Base-by-base conservation (phyloP, 2,329 filamentous ascomycete species). In the Orbilia brochopaga region DNA sequence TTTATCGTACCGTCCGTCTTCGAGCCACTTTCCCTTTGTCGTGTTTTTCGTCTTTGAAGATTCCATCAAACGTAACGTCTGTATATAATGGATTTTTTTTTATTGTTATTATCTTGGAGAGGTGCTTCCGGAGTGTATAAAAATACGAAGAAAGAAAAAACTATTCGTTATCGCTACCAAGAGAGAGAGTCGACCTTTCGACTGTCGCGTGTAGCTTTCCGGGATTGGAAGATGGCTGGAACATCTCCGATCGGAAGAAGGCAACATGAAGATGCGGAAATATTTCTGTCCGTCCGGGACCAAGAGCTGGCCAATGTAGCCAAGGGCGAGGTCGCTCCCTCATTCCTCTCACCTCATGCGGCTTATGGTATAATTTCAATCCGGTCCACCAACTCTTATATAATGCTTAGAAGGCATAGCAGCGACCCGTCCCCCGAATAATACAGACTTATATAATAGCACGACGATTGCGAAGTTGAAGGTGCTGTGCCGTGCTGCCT, bases 91-190 rank as follows among this genome's bases (percentile, higher is more conserved):
- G 48, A 48, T 48, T 48, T 48, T 19, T 59, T 8, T 4, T 8
- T 8, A 4, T 32, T 32, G 3, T 32, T 32, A 4, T 32, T 32
- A 4, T 32, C 8, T 61, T 50, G 60, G 60, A 51, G 65, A 58
- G 67, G 67, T 55, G 56, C 60, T 55, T 65, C 35, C 32, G 67
- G 60, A 72, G 67, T 72, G 55, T 72, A 72, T 57, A 72, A 65
- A 63, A 64, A 35, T 44, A 44, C 30, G 24, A 54, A 67, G 54
- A 61, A 21, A 57, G 27, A 62, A 51, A 57, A 32, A 37, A 35
- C 15, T 10, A n/a, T 8, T 30, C 21, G 8, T 5, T 8, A 40
- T 23, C n/a, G 19, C 32, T 54, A 40, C 17, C 27, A 11, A 15
- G 8, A 21, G 2, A 23, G n/a, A n/a, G n/a, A n/a, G n/a, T n/a